Evolutionary conservation across 306 rosid genomes (phyloP).

Genomic region (Amphicarpaea edgeworthii): DNA sequence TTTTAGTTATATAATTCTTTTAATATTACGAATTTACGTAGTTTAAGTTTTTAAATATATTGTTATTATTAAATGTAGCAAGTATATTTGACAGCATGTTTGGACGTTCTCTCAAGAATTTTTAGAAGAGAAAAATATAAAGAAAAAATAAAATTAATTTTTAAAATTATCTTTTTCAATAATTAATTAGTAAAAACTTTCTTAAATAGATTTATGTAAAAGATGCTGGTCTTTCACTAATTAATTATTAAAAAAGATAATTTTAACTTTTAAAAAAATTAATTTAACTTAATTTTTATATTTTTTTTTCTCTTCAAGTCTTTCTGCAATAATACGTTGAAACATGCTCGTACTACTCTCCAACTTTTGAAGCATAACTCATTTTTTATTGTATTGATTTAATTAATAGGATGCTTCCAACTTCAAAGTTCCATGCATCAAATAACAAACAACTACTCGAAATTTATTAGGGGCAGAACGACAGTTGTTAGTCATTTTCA

Average conservation of each 20-base stretch:
- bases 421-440: background rate
- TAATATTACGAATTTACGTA: background rate
- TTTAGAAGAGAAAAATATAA: too few relatives aligned
- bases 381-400: background rate
- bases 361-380: background rate
- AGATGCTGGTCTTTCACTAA: too few relatives aligned
- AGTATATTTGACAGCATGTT: background rate
- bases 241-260: too few relatives aligned
- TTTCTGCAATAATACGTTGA: too few relatives aligned
- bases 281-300: too few relatives aligned
- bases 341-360: background rate
- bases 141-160: too few relatives aligned
- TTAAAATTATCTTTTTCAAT: too few relatives aligned
- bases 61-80: background rate
- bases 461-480: constrained; percentile 51
- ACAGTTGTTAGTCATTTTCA: constrained; percentile 54
- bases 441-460: constrained; percentile 56
- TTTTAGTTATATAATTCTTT: background rate
- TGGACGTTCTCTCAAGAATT: too few relatives aligned
- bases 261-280: too few relatives aligned
- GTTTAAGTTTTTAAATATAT: background rate
- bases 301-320: too few relatives aligned
- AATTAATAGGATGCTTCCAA: background rate
- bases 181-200: too few relatives aligned
- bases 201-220: too few relatives aligned